Evolutionary conservation across 345 rosid species (phyloP).

Genomic region (Arabidopsis thaliana): TAIR10.1 NC_003074.8:7287501-7288000

Average conservation of each 20-base stretch:
- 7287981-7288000: neutral
- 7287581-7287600: neutral
- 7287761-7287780: constrained; percentile 43
- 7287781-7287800: constrained; percentile 48
- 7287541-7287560: neutral
- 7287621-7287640: neutral
- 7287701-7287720: constrained; percentile 26
- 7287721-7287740: constrained; percentile 36
- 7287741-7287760: constrained; percentile 48
- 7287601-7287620: constrained; percentile 30
- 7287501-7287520: neutral
- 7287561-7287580: constrained; percentile 6
- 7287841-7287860: constrained; percentile 34
- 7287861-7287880: constrained; percentile 44
- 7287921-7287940: neutral
- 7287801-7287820: constrained; percentile 43
- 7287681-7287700: constrained; percentile 23
- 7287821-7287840: constrained; percentile 40
- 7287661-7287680: neutral
- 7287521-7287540: neutral
- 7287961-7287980: neutral
- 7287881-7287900: constrained; percentile 41
- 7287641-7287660: neutral
- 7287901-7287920: neutral
- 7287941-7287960: constrained; percentile 1